Percentiles rank a stretch among this genome's conserved stretches.
Evolutionary conservation across 2,329 filamentous ascomycete genomes (phyloP).

Genomic region (Plenodomus tracheiphilus): DNA sequence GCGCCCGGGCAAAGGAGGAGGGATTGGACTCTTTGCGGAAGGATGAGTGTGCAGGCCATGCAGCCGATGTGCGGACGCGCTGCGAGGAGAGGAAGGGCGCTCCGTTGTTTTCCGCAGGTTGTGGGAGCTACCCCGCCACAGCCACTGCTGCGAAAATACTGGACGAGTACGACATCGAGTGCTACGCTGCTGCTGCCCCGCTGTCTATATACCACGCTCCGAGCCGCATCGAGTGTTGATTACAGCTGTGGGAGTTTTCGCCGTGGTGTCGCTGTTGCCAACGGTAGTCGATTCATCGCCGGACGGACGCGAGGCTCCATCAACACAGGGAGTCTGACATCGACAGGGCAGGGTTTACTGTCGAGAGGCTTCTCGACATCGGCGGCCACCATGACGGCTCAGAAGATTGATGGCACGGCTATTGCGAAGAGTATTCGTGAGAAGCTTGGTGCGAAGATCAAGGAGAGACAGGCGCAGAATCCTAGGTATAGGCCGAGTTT

Average conservation of each 20-base stretch:
- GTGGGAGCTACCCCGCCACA: conserved; percentile 37
- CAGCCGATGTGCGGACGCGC: conserved; percentile 36
- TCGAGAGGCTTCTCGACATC: conserved; percentile 54
- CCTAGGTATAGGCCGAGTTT: conserved; percentile 86
- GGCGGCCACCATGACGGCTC: conserved; percentile 73
- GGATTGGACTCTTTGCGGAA: conserved; percentile 1
- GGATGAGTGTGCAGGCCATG: conserved; percentile 22
- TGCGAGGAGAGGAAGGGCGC: conserved; percentile 12
- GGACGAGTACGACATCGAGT: not conserved
- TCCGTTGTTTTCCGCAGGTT: conserved; percentile 34
- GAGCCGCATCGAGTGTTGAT: conserved; percentile 1
- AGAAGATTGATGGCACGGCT: conserved; percentile 92
- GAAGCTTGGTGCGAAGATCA: conserved; percentile 77
- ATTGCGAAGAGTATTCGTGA: conserved; percentile 92
- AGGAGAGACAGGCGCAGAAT: conserved; percentile 77
- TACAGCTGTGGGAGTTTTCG: no score
- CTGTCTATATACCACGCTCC: conserved; percentile 21
- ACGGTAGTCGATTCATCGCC: no score
- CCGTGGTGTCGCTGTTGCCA: no score
- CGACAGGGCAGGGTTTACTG: no score
- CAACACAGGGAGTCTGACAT: no score
- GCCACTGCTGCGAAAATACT: conserved; percentile 24
- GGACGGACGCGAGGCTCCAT: no score
- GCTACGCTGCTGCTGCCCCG: conserved; percentile 23
- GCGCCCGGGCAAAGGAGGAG: no score